Evolutionary conservation across 2,329 filamentous ascomycete genomes (phyloP).

Genomic region (Colletotrichum scovillei): DNA sequence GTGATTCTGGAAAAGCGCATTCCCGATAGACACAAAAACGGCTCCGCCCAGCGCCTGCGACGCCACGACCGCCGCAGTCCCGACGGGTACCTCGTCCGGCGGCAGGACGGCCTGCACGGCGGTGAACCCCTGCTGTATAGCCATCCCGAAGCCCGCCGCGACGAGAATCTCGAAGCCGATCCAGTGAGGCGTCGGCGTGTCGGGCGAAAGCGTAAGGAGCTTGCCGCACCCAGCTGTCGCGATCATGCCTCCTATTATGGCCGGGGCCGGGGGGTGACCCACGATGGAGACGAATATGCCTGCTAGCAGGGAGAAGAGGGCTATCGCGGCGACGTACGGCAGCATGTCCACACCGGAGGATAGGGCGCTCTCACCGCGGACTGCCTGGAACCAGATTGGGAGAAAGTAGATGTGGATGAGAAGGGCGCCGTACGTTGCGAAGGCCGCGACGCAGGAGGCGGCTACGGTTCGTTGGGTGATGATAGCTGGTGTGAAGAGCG

Average conservation of each 20-base stretch:
- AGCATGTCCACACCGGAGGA: constrained; percentile 47
- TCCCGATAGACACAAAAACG: constrained; percentile 55
- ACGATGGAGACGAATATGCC: constrained; percentile 55
- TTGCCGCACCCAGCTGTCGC: constrained; percentile 49
- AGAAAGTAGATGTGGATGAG: constrained; percentile 59
- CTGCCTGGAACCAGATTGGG: constrained; percentile 53
- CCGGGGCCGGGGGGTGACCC: constrained; percentile 50
- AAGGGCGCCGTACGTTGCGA: constrained; percentile 55
- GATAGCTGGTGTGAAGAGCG: constrained; percentile 56
- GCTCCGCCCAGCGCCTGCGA: constrained; percentile 54
- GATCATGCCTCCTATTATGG: constrained; percentile 44
- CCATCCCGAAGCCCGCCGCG: constrained; percentile 53
- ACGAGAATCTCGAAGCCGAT: constrained; percentile 59
- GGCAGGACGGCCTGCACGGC: constrained; percentile 47
- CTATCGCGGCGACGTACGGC: constrained; percentile 44
- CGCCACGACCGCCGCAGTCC: constrained; percentile 46
- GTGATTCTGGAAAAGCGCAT: constrained; percentile 52
- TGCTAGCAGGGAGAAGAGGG: constrained; percentile 41
- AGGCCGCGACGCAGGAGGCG: constrained; percentile 50
- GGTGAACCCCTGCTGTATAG: constrained; percentile 57
- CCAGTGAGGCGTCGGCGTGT: constrained; percentile 49
- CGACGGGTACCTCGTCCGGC: constrained; percentile 42
- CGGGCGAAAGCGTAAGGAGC: constrained; percentile 48
- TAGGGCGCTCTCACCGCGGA: constrained; percentile 44
- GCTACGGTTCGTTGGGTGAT: constrained; percentile 54